Evolutionary conservation across 139 green algal species (phyloP).

Genomic region (Chlamydomonas sp.): DNA sequence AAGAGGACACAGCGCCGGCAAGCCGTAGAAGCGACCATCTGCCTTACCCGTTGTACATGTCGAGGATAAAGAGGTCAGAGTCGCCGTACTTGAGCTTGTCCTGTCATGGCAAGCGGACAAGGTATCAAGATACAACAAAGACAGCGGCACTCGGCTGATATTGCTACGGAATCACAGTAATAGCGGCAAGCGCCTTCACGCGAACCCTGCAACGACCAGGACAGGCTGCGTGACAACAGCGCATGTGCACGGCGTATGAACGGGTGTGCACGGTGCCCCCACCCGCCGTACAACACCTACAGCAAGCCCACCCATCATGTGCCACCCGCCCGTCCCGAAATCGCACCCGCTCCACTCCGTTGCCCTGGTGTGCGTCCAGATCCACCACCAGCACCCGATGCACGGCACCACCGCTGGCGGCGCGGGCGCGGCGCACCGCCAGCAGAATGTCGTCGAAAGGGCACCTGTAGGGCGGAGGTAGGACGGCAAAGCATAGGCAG

Average conservation of each 20-base stretch:
- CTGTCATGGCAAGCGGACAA: not conserved
- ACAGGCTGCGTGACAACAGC: too few species aligned
- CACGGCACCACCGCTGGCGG: slow-evolving; percentile 24
- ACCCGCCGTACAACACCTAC: not conserved
- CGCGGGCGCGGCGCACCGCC: slow-evolving; percentile 60
- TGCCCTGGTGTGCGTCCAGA: slow-evolving; percentile 80
- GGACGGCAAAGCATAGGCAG: too few species aligned
- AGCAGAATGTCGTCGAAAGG: slow-evolving; percentile 76
- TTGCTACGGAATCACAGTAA: too few species aligned
- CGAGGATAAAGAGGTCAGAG: slow-evolving; percentile 47
- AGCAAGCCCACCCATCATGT: not conserved
- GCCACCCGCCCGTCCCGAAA: not conserved
- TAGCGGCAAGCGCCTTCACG: too few species aligned
- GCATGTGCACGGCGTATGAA: too few species aligned
- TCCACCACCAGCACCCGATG: slow-evolving; percentile 74
- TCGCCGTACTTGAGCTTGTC: slow-evolving; percentile 32
- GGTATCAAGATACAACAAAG: too few species aligned
- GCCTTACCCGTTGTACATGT: slow-evolving; percentile 36
- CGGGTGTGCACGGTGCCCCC: not conserved
- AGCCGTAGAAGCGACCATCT: too few species aligned
- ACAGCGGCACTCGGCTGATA: too few species aligned
- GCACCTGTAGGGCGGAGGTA: too few species aligned
- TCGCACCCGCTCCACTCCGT: slow-evolving; percentile 39
- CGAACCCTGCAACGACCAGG: too few species aligned
- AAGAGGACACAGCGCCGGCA: too few species aligned